Conservation (phyloP, 2,329 filamentous ascomycete genomes). For the Sporothrix pseudoabietina region DNA sequence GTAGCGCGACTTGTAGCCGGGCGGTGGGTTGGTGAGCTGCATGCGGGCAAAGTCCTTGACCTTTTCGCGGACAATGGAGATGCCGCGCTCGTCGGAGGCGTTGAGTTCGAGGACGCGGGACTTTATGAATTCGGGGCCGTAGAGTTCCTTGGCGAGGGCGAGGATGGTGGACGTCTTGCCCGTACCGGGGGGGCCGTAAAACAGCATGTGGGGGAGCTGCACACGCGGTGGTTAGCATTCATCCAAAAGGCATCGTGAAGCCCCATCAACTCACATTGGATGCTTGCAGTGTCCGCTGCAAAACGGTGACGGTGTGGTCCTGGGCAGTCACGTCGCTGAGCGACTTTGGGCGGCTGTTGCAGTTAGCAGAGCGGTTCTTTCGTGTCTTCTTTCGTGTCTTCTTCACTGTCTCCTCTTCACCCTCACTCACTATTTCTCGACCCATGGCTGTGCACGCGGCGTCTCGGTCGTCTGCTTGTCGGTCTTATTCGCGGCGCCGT, state of each 20-base stretch:
- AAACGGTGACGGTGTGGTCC: conserved; percentile 92
- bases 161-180: conserved; percentile 98
- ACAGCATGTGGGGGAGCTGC: conserved; percentile 95
- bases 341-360: conserved; percentile 81
- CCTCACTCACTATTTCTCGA: conserved; percentile 87
- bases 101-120: conserved; percentile 97
- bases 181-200: conserved; percentile 95
- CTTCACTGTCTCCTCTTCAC: neutral
- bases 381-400: neutral
- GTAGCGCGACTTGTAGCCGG: conserved; percentile 69
- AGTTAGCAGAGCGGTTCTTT: conserved; percentile 38
- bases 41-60: conserved; percentile 98
- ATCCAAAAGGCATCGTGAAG: neutral
- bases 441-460: conserved; percentile 83
- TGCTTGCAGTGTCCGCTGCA: conserved; percentile 89
- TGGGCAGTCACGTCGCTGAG: conserved; percentile 94
- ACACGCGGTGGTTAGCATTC: neutral
- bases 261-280: conserved; percentile 67
- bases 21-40: conserved; percentile 81
- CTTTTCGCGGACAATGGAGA: conserved; percentile 94
- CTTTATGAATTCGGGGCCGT: conserved; percentile 90
- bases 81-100: conserved; percentile 97
- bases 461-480: conserved; percentile 64
- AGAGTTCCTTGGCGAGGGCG: conserved; percentile 94
- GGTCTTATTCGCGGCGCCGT: conserved; percentile 65